Base-by-base conservation (phyloP, 2,329 filamentous ascomycete species). In the Pseudogymnoascus sp. region DNA sequence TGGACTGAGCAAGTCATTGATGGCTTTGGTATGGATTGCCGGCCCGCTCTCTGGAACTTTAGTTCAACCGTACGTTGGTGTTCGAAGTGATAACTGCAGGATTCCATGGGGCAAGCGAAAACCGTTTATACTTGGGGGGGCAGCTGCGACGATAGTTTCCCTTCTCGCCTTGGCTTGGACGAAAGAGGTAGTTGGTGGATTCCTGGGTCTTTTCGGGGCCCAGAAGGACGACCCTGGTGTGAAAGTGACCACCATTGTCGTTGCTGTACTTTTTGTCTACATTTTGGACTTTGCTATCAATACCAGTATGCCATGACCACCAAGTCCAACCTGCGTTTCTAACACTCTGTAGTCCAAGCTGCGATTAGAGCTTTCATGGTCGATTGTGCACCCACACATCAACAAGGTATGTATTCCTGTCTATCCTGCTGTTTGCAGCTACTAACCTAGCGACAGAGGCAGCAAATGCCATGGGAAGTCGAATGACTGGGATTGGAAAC, bases 251-350 rank as follows among this genome's bases (percentile, higher is more conserved):
- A 84, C 89, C 58, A 93, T 96, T 67, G 78, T 91, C 33, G 81
- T 91, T 63, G 93, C 93, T 6, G 91, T 96, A 5, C 72, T 92
- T 31, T 88, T 92, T 77, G 89, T 97, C 69, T 97, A 96, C 75
- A 80, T 94, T 59, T 82, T 97, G 59, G 93, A 97, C 74, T 94
- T 97, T 74, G 86, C 92, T 69, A 94, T 97, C 78, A 97, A 97
- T 75, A 94, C 92, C 62, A 88, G 87, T 89, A 77, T 68, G 80
- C 74, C 64, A 60, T 7, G 61, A 60, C 33, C 17, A 13, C 27
- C 29, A 7, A 48, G n/a, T 29, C 31, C 29, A 29, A 13, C 21
- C 13, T 8, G 51, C 60, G 55, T 17, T 55, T 55, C 67, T 58
- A 67, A 61, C 8, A 44, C 27, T 17, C 5, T 66, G 63, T 66